A percentile compares a stretch with the other conserved stretches of the same genome.
phyloP scores from a whole-genome alignment of 2,329 filamentous ascomycete genomes.

The Penicillium sp. region DNA sequence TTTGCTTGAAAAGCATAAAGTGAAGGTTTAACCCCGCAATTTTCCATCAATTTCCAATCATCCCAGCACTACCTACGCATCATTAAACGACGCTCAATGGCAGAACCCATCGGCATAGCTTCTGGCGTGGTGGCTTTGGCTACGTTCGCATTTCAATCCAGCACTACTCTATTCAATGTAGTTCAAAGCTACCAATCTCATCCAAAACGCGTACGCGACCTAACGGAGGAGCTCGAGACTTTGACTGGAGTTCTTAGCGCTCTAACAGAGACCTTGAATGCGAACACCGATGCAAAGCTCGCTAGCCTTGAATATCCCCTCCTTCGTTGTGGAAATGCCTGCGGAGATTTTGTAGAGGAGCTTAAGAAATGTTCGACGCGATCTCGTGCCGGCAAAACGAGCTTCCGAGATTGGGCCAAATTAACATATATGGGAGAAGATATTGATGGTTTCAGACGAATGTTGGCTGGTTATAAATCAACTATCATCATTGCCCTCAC shows the following conservation, averaged over 20 bases:
- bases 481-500: slow-evolving; percentile 46
- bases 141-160: slow-evolving; percentile 44
- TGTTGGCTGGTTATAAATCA: slow-evolving; percentile 46
- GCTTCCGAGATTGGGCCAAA: slow-evolving; percentile 50
- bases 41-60: not conserved
- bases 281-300: slow-evolving; percentile 28
- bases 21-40: not conserved
- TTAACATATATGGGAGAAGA: slow-evolving; percentile 48
- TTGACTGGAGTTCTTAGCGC: slow-evolving; percentile 40
- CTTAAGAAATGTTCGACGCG: slow-evolving; percentile 38
- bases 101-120: slow-evolving; percentile 40
- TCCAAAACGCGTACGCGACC: slow-evolving; percentile 42
- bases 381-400: slow-evolving; percentile 38
- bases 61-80: not conserved
- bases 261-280: slow-evolving; percentile 34
- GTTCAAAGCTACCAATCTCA: slow-evolving; percentile 42
- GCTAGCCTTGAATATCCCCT: slow-evolving; percentile 41
- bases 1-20: no score
- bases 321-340: slow-evolving; percentile 45
- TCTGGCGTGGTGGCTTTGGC: slow-evolving; percentile 39
- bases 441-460: slow-evolving; percentile 43
- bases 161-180: slow-evolving; percentile 39
- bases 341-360: slow-evolving; percentile 44
- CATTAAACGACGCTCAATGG: slow-evolving; percentile 30
- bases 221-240: slow-evolving; percentile 43